Percentiles rank a stretch among this genome's conserved stretches.
These are phyloP conservation scores for Apophysomyces variabilis DNA, from an alignment of 371 early-diverging fungal species.

Conservation along the genomic window DNA sequence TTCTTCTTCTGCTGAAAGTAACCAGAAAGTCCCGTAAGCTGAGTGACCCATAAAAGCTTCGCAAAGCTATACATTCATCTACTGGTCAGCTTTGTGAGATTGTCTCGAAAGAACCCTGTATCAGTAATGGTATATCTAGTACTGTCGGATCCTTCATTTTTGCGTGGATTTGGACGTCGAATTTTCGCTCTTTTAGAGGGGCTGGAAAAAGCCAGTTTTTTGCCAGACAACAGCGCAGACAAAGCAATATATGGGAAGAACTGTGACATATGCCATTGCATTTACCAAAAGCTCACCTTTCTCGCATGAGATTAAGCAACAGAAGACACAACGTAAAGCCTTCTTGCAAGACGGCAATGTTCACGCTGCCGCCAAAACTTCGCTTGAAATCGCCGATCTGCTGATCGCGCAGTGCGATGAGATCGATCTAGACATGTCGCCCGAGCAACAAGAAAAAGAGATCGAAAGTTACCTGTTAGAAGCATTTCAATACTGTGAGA, in stretches of 20 bases:
- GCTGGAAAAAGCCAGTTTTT: no score
- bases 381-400: constrained; percentile 29
- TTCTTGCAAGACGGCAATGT: constrained; percentile 6
- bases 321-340: constrained; percentile 13
- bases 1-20: no score
- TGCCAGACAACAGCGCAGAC: neutral
- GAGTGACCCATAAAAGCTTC: no score
- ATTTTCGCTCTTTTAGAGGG: no score
- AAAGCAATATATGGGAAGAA: constrained; percentile 31
- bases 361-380: constrained; percentile 21
- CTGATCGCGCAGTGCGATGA: constrained; percentile 28
- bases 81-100: no score
- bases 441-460: constrained; percentile 11
- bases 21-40: no score
- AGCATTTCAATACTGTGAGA: constrained; percentile 24
- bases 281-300: constrained; percentile 24
- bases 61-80: no score
- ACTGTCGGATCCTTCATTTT: no score
- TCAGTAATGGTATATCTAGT: no score
- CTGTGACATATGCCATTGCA: constrained; percentile 42
- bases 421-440: constrained; percentile 16
- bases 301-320: constrained; percentile 23
- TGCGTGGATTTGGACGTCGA: no score
- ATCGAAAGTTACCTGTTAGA: constrained; percentile 14
- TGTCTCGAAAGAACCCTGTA: no score